Percentiles rank a stretch among this genome's conserved stretches.
Conservation (phyloP, 345 rosid genomes). For the Psidium guajava region DNA sequence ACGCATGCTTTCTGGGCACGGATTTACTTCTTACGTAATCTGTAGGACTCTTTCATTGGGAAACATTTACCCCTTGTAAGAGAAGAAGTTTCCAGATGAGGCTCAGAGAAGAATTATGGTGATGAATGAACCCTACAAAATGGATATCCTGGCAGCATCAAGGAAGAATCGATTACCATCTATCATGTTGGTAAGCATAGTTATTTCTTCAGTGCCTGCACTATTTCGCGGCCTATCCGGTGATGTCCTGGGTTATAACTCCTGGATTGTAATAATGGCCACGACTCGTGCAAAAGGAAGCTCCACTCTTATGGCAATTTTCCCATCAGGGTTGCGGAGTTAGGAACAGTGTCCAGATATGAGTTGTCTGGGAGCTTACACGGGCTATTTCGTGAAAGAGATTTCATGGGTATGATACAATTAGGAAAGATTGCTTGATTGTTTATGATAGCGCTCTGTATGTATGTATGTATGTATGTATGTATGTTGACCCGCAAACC, state of each 20-base stretch:
- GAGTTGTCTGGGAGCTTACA: constrained; percentile 87
- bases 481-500: not conserved
- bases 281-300: constrained; percentile 31
- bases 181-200: constrained; percentile 63
- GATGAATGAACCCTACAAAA: constrained; percentile 82
- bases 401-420: constrained; percentile 42
- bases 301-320: constrained; percentile 76
- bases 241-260: not conserved
- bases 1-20: constrained; percentile 33
- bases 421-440: not conserved
- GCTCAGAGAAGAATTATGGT: constrained; percentile 65
- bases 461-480: not conserved
- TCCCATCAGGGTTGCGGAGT: constrained; percentile 95
- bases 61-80: constrained; percentile 75
- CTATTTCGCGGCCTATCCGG: not conserved
- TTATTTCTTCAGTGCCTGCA: not conserved
- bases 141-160: constrained; percentile 83
- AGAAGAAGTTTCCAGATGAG: constrained; percentile 86
- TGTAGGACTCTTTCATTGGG: constrained; percentile 85
- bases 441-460: not conserved
- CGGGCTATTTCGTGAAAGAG: constrained; percentile 88
- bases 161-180: constrained; percentile 72
- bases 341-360: constrained; percentile 84
- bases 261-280: not conserved
- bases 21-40: constrained; percentile 30